Evolutionary conservation across 202 grass and related monocot species (phyloP).

Genomic region (Sporobolus alterniflorus): DNA sequence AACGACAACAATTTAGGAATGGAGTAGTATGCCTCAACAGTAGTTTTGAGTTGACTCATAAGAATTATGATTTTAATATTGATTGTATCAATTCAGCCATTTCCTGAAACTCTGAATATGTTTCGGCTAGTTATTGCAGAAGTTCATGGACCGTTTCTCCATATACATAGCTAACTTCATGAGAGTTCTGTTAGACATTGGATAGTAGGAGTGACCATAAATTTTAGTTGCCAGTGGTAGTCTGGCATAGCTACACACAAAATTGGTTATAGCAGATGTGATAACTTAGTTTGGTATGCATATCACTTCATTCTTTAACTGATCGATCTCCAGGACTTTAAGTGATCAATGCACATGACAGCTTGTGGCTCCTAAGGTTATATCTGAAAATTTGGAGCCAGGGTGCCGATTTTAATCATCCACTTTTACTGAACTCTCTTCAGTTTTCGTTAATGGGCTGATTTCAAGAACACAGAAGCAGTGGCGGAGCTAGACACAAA

Average conservation of each 20-base stretch:
- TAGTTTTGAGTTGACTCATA: background rate
- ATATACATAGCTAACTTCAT: background rate
- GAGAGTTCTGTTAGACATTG: background rate
- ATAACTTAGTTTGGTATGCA: background rate
- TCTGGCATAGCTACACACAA: too few species aligned
- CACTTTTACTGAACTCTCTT: too few species aligned
- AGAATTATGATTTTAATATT: background rate
- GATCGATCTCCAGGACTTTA: background rate
- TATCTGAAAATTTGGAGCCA: background rate
- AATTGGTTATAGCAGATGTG: background rate
- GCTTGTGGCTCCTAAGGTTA: background rate
- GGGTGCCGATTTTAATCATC: too few species aligned
- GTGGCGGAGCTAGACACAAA: too few species aligned
- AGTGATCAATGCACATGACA: background rate
- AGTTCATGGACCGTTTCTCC: background rate
- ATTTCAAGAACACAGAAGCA: too few species aligned
- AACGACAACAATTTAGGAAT: too few species aligned
- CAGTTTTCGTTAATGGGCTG: too few species aligned
- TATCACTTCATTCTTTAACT: constrained; percentile 1
- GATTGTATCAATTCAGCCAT: background rate
- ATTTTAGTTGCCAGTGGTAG: background rate
- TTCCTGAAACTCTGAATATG: background rate
- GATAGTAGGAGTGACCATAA: background rate
- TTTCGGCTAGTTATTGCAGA: background rate
- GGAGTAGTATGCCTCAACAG: background rate